Evolutionary conservation across 768 basidiomycete genomes (phyloP).

Genomic region (Suillus tomentosus): DNA sequence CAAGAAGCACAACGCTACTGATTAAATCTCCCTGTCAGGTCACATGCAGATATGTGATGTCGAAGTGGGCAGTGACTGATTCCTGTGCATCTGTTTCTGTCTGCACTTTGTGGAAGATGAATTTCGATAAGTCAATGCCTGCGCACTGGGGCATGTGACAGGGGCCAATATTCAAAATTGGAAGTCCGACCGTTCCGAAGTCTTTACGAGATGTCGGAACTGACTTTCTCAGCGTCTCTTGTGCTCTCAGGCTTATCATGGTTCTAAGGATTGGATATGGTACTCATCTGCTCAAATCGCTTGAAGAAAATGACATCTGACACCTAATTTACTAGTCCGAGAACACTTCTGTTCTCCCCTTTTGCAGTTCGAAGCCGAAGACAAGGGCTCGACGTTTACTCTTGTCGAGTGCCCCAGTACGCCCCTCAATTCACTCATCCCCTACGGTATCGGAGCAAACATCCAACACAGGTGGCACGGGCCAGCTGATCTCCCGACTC

Average conservation of each 20-base stretch:
- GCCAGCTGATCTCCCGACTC: conserved; percentile 77
- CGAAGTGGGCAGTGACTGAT: not conserved
- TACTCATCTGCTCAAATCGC: conserved; percentile 5
- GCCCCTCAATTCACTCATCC: conserved; percentile 19
- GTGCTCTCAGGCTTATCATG: conserved; percentile 19
- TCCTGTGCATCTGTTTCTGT: not conserved
- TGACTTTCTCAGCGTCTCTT: not conserved
- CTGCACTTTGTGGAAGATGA: too few relatives aligned
- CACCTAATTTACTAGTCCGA: conserved; percentile 47
- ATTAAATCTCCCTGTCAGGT: not conserved
- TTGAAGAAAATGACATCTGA: not conserved
- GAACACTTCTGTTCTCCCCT: conserved; percentile 94
- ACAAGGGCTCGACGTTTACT: conserved; percentile 72
- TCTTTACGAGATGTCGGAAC: not conserved
- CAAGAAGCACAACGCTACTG: not conserved
- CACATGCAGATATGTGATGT: not conserved
- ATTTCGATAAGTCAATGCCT: too few relatives aligned
- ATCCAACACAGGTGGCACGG: conserved; percentile 67
- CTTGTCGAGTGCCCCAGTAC: conserved; percentile 89
- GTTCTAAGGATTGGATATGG: conserved; percentile 36
- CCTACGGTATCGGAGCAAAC: conserved; percentile 13
- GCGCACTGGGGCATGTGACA: not conserved
- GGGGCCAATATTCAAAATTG: not conserved
- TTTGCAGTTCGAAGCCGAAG: conserved; percentile 76
- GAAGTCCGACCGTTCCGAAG: not conserved